Evolutionary conservation across 768 basidiomycete species (phyloP).

Genomic region (Boletus pseudopeckii): DNA sequence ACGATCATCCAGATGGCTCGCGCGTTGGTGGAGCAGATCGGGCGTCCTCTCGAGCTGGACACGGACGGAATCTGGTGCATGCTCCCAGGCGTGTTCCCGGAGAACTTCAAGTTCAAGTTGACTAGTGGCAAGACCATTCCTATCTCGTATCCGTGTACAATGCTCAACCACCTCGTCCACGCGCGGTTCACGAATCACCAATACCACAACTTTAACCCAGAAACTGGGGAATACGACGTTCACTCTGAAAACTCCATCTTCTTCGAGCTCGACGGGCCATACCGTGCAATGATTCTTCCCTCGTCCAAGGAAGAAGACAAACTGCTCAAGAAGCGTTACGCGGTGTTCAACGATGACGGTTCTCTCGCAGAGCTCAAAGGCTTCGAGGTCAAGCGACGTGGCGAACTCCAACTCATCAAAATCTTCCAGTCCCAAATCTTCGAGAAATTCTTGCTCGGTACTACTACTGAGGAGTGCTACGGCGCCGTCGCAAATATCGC

Average conservation of each 20-base stretch:
- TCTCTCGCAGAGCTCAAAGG: conserved; percentile 98
- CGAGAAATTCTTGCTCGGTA: conserved; percentile 92
- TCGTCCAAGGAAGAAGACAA: conserved; percentile 99
- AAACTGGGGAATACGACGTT: conserved; percentile 79
- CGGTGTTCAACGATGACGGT: conserved; percentile 97
- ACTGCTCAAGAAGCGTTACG: conserved; percentile 96
- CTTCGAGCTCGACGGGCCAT: conserved; percentile 98
- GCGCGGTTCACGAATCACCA: conserved; percentile 96
- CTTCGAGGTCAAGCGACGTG: conserved; percentile 97
- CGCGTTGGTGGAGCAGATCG: conserved; percentile 95
- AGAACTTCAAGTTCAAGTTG: conserved; percentile 95
- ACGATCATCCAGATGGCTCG: conserved; percentile 99
- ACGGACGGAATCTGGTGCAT: conserved; percentile 99
- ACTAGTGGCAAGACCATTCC: conserved; percentile 79
- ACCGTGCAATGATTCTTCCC: conserved; percentile 98
- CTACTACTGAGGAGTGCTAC: conserved; percentile 94
- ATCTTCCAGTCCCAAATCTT: conserved; percentile 99
- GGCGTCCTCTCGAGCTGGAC: conserved; percentile 93
- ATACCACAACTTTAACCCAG: conserved; percentile 88
- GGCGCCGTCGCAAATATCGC: conserved; percentile 90
- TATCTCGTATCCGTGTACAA: conserved; percentile 97
- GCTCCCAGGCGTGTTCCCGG: conserved; percentile 96
- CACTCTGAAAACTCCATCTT: conserved; percentile 98
- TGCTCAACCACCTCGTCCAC: conserved; percentile 98
- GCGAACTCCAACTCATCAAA: conserved; percentile 97